phyloP scores from a whole-genome alignment of 495 filamentous ascomycete genomes.

The Diplogelasinospora grovesii region DNA sequence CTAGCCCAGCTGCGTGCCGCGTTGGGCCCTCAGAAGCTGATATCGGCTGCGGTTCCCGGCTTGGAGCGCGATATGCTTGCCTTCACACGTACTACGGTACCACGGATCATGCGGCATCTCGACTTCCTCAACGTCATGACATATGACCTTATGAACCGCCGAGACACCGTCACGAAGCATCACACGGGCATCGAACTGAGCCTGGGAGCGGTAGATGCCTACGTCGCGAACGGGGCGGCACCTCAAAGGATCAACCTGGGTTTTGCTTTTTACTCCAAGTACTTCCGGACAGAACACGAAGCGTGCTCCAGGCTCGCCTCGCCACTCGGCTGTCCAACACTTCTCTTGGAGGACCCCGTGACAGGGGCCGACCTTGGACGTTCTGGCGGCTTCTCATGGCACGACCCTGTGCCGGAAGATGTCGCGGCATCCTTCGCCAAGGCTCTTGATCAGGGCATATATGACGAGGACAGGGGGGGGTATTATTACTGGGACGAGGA shows the following conservation, averaged over 20 bases:
- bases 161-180: slow-evolving; percentile 60
- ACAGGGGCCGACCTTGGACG: slow-evolving; percentile 60
- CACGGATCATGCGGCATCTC: slow-evolving; percentile 55
- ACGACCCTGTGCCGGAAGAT: slow-evolving; percentile 42
- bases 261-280: slow-evolving; percentile 70
- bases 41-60: slow-evolving; percentile 68
- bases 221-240: slow-evolving; percentile 50
- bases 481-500: slow-evolving; percentile 62
- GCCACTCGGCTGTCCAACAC: slow-evolving; percentile 57
- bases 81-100: slow-evolving; percentile 56
- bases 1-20: slow-evolving; percentile 52
- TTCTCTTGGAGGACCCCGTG: slow-evolving; percentile 54
- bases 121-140: slow-evolving; percentile 77
- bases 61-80: slow-evolving; percentile 65
- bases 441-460: slow-evolving; percentile 47
- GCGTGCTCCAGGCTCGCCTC: slow-evolving; percentile 35
- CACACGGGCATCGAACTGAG: slow-evolving; percentile 55
- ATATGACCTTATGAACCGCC: slow-evolving; percentile 74
- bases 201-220: slow-evolving; percentile 51
- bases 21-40: slow-evolving; percentile 52
- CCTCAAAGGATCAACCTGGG: slow-evolving; percentile 61
- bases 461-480: slow-evolving; percentile 54
- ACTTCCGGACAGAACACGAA: slow-evolving; percentile 54
- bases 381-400: slow-evolving; percentile 55
- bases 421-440: slow-evolving; percentile 42